Percentiles rank a stretch among this genome's conserved stretches.
These are phyloP conservation scores for Phaeotremella fagi DNA, from an alignment of 768 basidiomycete genomes.

Conservation along the genomic window DNA sequence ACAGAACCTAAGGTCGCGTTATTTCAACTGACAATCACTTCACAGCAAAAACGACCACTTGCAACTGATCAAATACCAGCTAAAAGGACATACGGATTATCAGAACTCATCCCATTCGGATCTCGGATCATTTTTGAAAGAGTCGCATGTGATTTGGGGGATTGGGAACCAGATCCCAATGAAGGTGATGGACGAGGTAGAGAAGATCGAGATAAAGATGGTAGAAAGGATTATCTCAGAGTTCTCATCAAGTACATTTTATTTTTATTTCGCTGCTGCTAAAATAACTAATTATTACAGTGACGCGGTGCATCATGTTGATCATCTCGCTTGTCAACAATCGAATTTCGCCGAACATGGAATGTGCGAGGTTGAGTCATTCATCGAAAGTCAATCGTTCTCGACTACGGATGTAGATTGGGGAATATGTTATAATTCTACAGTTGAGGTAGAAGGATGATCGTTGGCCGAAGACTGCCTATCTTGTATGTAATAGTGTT, in stretches of 20 bases:
- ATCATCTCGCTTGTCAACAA: constrained; percentile 34
- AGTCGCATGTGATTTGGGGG: constrained; percentile 51
- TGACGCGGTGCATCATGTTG: constrained; percentile 34
- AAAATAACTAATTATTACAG: constrained; percentile 52
- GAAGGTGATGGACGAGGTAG: constrained; percentile 2
- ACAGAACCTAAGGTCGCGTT: no score
- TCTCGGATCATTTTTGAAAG: constrained; percentile 68
- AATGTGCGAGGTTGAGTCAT: constrained; percentile 61
- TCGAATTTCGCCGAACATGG: constrained; percentile 51
- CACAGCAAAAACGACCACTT: constrained; percentile 26
- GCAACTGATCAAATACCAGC: constrained; percentile 14
- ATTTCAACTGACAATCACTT: constrained; percentile 1
- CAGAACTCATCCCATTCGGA: constrained; percentile 66
- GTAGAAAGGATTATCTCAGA: constrained; percentile 57
- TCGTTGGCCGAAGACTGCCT: neutral
- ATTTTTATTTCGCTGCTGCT: neutral
- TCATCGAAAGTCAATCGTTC: constrained; percentile 68
- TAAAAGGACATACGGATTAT: constrained; percentile 25
- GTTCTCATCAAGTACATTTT: constrained; percentile 61
- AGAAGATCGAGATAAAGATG: constrained; percentile 50
- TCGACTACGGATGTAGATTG: constrained; percentile 64
- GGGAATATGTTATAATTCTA: constrained; percentile 47
- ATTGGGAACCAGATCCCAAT: constrained; percentile 44
- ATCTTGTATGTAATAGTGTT: neutral
- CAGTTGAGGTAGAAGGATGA: neutral